phyloP scores from a whole-genome alignment of 1,284 basidiomycete genomes.

The Hypsizygus ulmarius region DNA sequence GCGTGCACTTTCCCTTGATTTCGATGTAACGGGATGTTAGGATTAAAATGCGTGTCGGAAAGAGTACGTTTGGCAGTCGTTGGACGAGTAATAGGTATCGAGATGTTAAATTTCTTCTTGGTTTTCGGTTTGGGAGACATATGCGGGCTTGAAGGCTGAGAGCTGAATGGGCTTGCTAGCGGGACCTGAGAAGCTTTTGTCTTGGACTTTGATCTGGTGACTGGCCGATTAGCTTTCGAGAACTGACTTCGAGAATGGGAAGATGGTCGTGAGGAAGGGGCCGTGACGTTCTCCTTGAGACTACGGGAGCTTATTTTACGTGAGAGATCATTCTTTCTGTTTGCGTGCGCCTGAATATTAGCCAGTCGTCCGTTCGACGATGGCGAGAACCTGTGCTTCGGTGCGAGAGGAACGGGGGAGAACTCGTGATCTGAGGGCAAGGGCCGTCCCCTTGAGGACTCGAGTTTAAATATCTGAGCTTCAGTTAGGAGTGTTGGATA shows the following conservation, averaged over 20 bases:
- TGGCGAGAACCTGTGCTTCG: slow-evolving; percentile 18
- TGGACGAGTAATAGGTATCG: slow-evolving; percentile 30
- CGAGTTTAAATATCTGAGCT: slow-evolving; percentile 15
- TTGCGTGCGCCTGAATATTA: slow-evolving; percentile 10
- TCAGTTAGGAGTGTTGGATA: slow-evolving; percentile 16
- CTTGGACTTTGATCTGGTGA: slow-evolving; percentile 12
- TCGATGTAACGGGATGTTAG: slow-evolving; percentile 20
- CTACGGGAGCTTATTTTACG: slow-evolving; percentile 20
- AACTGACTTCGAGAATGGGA: slow-evolving; percentile 10
- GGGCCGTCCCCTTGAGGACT: slow-evolving; percentile 12
- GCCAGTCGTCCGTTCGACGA: slow-evolving; percentile 10
- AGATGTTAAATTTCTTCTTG: not conserved
- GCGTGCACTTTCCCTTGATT: slow-evolving; percentile 14
- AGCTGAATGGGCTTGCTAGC: slow-evolving; percentile 39
- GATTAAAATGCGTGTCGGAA: slow-evolving; percentile 27
- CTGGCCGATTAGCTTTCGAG: slow-evolving; percentile 11
- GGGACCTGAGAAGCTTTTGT: slow-evolving; percentile 33
- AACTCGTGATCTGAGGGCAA: slow-evolving; percentile 12
- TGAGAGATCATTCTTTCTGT: slow-evolving; percentile 7
- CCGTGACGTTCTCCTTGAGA: slow-evolving; percentile 26
- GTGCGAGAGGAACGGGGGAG: slow-evolving; percentile 19
- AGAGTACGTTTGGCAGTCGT: slow-evolving; percentile 24
- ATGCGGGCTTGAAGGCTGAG: slow-evolving; percentile 30
- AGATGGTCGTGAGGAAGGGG: slow-evolving; percentile 5
- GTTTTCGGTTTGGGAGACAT: slow-evolving; percentile 3